Evolutionary conservation across 192 early-diverging fungal genomes (phyloP), one percentile per base, ranked within the genome.

Genomic region (Spizellomyces sp.): DNA sequence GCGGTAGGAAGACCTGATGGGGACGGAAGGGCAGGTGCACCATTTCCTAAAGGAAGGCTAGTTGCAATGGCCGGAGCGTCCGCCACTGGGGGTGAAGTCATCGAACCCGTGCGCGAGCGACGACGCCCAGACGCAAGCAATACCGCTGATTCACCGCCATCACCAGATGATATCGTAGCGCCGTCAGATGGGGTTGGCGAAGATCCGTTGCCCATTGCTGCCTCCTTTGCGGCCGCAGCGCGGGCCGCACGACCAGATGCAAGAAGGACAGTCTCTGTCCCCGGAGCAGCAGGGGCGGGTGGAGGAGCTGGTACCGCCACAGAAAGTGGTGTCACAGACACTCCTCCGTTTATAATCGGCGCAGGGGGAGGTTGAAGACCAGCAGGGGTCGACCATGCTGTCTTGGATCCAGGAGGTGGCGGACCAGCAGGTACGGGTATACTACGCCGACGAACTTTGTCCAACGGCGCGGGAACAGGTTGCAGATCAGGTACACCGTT

Each of bases 81-180:
- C n/a, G 67, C 48, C 1, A 72, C 60, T 5, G 80, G 52, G 27
- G 50, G 45, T 36, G 57, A 56, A n/a, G 77, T 48, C 5, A 57
- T 45, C 5, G 62, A 54, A 15, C 58, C 67, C 4, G 73, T 66
- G 62, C 80, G 70, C 1, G 68, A 71, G 6, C 79, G 58, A 15
- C 82, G 73, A 36, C 82, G 75, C 14, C 82, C 82, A 43, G 75
- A 77, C 6, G 82, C 82, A 58, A 84, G 67, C 15, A 84, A 68
- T 48, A 81, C 60, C 6, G 70, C 64, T 7, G 54, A 64, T 19
- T 70, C 76, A 45, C 66, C 71, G 27, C 27, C 27, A 2, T 36
- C 27, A 36, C 27, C 27, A 36, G 27, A 36, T 36, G 27, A 36
- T 36, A 36, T 36, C 27, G 27, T 36, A 1, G 64, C 48, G 36